Evolutionary conservation across 78 protist species (phyloP).

Genomic region (Dictyostelium intermedium): DNA sequence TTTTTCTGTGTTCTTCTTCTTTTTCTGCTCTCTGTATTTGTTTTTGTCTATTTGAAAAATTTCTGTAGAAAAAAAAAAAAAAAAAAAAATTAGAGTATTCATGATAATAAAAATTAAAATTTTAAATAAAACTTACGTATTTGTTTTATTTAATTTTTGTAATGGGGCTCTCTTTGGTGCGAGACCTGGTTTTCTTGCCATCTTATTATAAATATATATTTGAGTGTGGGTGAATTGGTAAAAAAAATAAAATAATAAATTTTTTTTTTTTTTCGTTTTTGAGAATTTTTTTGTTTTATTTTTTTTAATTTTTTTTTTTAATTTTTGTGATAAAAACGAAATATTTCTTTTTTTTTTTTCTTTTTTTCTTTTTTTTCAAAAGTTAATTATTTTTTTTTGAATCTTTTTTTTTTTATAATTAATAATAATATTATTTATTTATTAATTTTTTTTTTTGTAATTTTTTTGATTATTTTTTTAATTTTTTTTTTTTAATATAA

Average conservation of each 20-base stretch:
- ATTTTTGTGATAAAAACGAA: neutral
- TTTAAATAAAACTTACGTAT: neutral
- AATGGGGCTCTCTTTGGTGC: slow-evolving; percentile 18
- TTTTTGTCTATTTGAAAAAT: slow-evolving; percentile 55
- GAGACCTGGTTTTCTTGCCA: slow-evolving; percentile 36
- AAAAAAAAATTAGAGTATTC: neutral
- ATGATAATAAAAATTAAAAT: neutral
- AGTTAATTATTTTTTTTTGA: no score
- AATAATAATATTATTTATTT: no score
- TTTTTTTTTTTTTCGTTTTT: neutral
- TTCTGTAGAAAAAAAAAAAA: neutral
- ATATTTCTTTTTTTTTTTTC: no score
- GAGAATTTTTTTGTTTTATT: neutral
- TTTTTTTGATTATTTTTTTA: no score
- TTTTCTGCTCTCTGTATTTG: slow-evolving; percentile 51
- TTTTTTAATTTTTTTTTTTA: no score
- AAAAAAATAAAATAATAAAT: no score
- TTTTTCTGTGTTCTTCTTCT: slow-evolving; percentile 41
- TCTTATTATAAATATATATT: neutral
- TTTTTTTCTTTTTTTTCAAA: no score
- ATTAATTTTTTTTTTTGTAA: no score
- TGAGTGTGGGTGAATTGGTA: neutral
- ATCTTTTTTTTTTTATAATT: no score
- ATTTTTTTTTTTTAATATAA: no score
- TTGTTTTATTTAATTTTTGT: slow-evolving; percentile 20